phyloP scores from a whole-genome alignment of 2,329 filamentous ascomycete species.

The Chaetothyriales sp. region DNA sequence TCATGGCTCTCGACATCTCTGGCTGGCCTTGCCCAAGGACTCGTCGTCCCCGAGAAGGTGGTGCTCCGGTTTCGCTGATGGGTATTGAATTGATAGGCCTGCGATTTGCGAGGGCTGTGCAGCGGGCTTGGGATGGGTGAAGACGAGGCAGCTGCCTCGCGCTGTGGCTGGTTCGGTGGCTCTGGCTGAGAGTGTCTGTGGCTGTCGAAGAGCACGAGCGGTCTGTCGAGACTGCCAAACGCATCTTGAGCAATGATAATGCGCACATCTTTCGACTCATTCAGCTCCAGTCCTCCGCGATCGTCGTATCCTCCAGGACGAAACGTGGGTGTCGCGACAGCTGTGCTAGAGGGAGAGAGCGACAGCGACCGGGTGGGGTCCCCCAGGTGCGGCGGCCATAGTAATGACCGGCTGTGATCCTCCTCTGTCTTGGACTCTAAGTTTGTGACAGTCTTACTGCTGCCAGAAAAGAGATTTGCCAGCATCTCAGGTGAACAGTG shows the following conservation, averaged over 20 bases:
- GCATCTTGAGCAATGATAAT: constrained; percentile 37
- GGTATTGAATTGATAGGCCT: constrained; percentile 25
- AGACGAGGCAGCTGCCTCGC: not conserved
- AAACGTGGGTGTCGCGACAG: constrained; percentile 26
- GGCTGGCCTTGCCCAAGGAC: constrained; percentile 25
- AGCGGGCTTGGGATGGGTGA: not conserved
- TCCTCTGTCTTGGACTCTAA: constrained; percentile 36
- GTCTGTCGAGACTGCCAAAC: constrained; percentile 33
- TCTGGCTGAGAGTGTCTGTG: constrained; percentile 13
- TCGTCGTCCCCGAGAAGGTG: constrained; percentile 27
- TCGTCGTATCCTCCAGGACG: constrained; percentile 34
- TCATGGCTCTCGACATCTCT: constrained; percentile 27
- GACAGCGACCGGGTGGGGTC: constrained; percentile 27
- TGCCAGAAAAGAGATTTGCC: not conserved
- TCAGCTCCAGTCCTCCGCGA: constrained; percentile 33
- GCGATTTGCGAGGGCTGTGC: constrained; percentile 21
- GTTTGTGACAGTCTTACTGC: not conserved
- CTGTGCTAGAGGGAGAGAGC: constrained; percentile 27
- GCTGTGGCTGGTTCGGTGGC: constrained; percentile 1
- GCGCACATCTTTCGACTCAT: constrained; percentile 31
- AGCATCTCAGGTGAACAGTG: not conserved
- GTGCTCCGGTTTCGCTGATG: constrained; percentile 33
- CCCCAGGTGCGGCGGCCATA: constrained; percentile 34
- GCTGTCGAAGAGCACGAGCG: constrained; percentile 34
- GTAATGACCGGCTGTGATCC: constrained; percentile 34